Percentiles rank a stretch among this genome's conserved stretches.
phyloP scores from a whole-genome alignment of 148 eudicot species.

The Rheum nobile region DNA sequence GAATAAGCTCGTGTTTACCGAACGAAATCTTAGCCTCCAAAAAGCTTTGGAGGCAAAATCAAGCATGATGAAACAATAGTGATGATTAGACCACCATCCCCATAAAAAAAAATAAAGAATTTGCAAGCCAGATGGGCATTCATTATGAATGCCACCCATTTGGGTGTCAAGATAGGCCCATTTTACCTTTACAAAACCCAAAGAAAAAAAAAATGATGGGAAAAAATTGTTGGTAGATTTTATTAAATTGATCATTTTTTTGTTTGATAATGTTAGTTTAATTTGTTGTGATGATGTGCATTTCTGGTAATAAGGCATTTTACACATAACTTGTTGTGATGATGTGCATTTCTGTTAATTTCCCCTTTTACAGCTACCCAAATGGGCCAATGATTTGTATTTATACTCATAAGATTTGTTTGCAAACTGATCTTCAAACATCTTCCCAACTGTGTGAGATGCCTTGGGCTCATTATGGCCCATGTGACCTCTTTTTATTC shows the following conservation, averaged over 20 bases:
- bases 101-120: background rate
- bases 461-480: constrained; percentile 6
- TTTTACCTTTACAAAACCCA: background rate
- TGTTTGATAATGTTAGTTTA: too few species aligned
- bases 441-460: background rate
- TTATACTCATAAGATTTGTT: background rate
- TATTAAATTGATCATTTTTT: too few species aligned
- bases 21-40: background rate
- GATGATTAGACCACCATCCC: constrained; percentile 9
- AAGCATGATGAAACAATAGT: constrained; percentile 3
- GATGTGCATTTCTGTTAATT: background rate
- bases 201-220: background rate
- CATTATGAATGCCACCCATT: constrained; percentile 8
- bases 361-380: background rate
- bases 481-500: background rate
- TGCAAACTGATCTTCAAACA: background rate
- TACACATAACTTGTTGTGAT: background rate
- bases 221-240: too few species aligned
- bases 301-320: too few species aligned
- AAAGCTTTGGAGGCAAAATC: constrained; percentile 6
- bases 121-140: background rate
- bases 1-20: too few species aligned
- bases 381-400: constrained; percentile 2
- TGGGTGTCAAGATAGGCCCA: constrained; percentile 4
- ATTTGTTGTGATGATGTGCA: too few species aligned